Percentiles rank a stretch among this genome's conserved stretches.
Evolutionary conservation across 805 yeast species (phyloP).

Genomic region (Candida gorgasii): DNA sequence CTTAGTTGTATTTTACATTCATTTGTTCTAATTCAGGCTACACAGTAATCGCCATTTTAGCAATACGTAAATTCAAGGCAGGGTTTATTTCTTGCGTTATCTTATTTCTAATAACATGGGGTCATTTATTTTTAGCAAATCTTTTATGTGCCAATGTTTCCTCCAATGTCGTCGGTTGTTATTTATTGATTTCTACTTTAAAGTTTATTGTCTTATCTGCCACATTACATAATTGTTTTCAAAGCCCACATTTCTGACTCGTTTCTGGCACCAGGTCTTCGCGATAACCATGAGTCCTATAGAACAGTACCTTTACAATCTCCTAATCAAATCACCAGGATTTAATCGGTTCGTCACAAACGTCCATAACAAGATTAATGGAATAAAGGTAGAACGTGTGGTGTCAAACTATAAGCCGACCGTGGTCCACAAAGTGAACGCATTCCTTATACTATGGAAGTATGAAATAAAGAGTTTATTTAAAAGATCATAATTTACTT

Average conservation of each 20-base stretch:
- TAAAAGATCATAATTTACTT: neutral
- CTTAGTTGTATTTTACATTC: too few species aligned
- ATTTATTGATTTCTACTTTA: too few species aligned
- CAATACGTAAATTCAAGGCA: too few species aligned
- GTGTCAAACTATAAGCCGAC: conserved; percentile 49
- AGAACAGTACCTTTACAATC: conserved; percentile 46
- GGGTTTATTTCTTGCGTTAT: too few species aligned
- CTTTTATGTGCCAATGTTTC: too few species aligned
- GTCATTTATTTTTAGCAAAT: too few species aligned
- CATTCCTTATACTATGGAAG: conserved; percentile 57
- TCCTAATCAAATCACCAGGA: conserved; percentile 55
- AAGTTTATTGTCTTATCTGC: too few species aligned
- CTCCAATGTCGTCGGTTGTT: too few species aligned
- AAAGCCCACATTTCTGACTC: neutral
- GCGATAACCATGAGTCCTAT: conserved; percentile 24
- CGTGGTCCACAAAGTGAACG: conserved; percentile 54
- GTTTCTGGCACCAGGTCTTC: conserved; percentile 2
- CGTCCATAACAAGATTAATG: conserved; percentile 64
- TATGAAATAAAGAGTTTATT: conserved; percentile 55
- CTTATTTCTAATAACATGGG: too few species aligned
- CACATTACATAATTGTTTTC: too few species aligned
- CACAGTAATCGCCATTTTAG: too few species aligned
- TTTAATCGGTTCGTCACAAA: conserved; percentile 65
- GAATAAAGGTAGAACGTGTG: conserved; percentile 38
- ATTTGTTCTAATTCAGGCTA: too few species aligned